phyloP scores from a whole-genome alignment of 108 stramenopile species.

The Cyclostephanos invisitatus region DNA sequence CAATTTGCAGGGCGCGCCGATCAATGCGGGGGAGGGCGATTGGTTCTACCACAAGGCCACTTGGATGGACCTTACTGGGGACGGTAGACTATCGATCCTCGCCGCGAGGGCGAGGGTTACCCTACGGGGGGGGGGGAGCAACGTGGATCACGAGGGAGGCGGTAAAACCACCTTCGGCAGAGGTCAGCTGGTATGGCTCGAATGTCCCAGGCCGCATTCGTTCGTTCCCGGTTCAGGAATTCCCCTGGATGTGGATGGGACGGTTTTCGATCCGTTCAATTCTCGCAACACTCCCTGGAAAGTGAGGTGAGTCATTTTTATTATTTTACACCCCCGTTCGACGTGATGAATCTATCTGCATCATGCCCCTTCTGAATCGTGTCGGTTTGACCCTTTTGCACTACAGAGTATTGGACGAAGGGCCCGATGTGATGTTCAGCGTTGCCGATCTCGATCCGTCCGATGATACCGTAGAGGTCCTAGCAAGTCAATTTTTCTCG shows the following conservation, averaged over 20 bases:
- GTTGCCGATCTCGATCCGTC: slow-evolving; percentile 88
- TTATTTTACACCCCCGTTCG: too few relatives aligned
- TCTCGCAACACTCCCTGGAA: slow-evolving; percentile 82
- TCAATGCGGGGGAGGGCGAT: slow-evolving; percentile 53
- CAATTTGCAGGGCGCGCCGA: slow-evolving; percentile 28
- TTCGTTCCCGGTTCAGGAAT: slow-evolving; percentile 68
- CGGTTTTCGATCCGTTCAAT: slow-evolving; percentile 80
- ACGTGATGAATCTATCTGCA: background rate
- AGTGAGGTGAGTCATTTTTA: slow-evolving; percentile 41
- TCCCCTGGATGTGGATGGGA: slow-evolving; percentile 78
- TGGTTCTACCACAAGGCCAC: slow-evolving; percentile 95
- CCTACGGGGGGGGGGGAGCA: slow-evolving; percentile 29
- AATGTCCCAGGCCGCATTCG: slow-evolving; percentile 73
- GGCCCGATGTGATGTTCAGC: slow-evolving; percentile 96
- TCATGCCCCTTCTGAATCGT: background rate
- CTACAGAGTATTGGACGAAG: slow-evolving; percentile 74
- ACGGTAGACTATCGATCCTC: slow-evolving; percentile 86
- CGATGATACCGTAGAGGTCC: slow-evolving; percentile 89
- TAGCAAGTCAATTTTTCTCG: slow-evolving; percentile 91
- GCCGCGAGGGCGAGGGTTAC: slow-evolving; percentile 84
- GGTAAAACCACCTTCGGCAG: slow-evolving; percentile 31
- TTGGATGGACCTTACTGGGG: slow-evolving; percentile 91
- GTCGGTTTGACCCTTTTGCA: background rate
- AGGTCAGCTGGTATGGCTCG: slow-evolving; percentile 85
- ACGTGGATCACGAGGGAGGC: slow-evolving; percentile 14